A percentile compares a stretch with the other conserved stretches of the same genome.
phyloP scores from a whole-genome alignment of 495 filamentous ascomycete genomes.

The Astrothelium macrocarpum region DNA sequence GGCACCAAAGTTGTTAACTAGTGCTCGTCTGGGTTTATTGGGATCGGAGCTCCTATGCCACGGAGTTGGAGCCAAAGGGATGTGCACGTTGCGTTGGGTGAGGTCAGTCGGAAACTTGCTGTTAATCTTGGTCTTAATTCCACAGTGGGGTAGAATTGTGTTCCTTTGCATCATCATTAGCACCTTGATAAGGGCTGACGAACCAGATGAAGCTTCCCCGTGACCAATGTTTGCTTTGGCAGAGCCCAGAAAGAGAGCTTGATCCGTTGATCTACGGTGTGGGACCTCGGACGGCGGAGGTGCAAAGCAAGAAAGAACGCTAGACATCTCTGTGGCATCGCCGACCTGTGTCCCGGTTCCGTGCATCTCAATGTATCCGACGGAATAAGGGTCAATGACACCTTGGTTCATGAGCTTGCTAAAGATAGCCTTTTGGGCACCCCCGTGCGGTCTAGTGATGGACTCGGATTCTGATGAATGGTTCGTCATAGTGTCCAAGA shows the following conservation, averaged over 20 bases:
- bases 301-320: constrained; percentile 24
- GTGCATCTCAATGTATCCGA: constrained; percentile 33
- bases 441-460: constrained; percentile 30
- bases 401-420: constrained; percentile 15
- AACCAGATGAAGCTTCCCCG: constrained; percentile 26
- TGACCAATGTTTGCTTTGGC: constrained; percentile 30
- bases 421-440: constrained; percentile 21
- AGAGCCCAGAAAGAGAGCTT: constrained; percentile 21
- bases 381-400: constrained; percentile 16
- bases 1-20: constrained; percentile 61
- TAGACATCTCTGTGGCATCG: constrained; percentile 28
- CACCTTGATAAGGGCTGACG: constrained; percentile 28
- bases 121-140: constrained; percentile 36
- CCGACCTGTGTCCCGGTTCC: constrained; percentile 35
- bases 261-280: constrained; percentile 14
- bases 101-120: constrained; percentile 27
- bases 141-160: constrained; percentile 28
- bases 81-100: constrained; percentile 25
- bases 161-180: constrained; percentile 32
- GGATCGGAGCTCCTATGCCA: constrained; percentile 20
- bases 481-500: constrained; percentile 23
- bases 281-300: constrained; percentile 12
- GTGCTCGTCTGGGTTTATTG: constrained; percentile 36
- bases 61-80: constrained; percentile 24
- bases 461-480: constrained; percentile 30